These are phyloP conservation scores for Epichloe glyceriae DNA, from an alignment of 2,329 filamentous ascomycete genomes.

Conservation along the genomic window DNA sequence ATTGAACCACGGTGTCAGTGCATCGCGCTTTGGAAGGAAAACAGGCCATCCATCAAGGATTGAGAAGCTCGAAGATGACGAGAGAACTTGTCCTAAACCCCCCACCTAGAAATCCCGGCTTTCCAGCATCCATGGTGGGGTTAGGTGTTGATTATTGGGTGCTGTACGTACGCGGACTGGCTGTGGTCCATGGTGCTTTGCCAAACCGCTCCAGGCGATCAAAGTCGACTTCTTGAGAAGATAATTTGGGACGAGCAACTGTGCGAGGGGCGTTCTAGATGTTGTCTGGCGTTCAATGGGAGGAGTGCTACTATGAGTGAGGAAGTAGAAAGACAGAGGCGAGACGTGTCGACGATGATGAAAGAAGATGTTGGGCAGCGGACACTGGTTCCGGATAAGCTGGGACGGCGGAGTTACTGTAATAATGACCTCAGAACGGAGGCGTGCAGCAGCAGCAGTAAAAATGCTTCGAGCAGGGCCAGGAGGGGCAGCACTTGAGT, in stretches of 20 bases:
- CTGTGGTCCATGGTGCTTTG: slow-evolving; percentile 9
- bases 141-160: background rate
- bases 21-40: background rate
- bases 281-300: background rate
- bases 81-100: slow-evolving; percentile 1
- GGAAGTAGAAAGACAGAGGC: background rate
- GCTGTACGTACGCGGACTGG: slow-evolving; percentile 7
- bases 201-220: slow-evolving; percentile 6
- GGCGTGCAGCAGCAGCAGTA: background rate
- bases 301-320: background rate
- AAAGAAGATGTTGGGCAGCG: slow-evolving; percentile 4
- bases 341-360: slow-evolving; percentile 3
- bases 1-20: slow-evolving; percentile 5
- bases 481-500: too few relatives aligned
- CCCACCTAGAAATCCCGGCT: slow-evolving; percentile 6
- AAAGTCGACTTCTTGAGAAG: background rate
- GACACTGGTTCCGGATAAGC: slow-evolving; percentile 7
- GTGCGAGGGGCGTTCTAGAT: background rate
- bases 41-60: background rate
- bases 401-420: slow-evolving; percentile 8
- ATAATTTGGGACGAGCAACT: background rate
- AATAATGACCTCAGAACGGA: slow-evolving; percentile 7
- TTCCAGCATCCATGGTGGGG: slow-evolving; percentile 6
- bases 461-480: background rate
- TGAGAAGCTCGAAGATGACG: slow-evolving; percentile 1